Percentiles rank a stretch among this genome's conserved stretches.
phyloP scores from a whole-genome alignment of 2,329 filamentous ascomycete genomes.

The Diaporthe ilicicola region DNA sequence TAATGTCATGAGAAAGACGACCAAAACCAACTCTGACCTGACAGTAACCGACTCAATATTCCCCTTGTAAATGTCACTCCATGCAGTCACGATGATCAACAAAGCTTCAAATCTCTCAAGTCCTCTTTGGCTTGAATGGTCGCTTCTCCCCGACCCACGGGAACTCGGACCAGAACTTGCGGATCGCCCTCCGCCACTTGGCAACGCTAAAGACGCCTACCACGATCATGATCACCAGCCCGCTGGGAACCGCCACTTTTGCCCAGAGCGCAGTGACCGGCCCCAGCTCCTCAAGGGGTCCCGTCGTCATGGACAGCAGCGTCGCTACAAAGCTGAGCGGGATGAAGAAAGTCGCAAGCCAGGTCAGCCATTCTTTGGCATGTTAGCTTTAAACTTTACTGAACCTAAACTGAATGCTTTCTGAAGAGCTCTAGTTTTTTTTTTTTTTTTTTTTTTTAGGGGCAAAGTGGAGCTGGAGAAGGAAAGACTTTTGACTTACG shows the following conservation, averaged over 20 bases:
- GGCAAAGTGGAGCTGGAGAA: not conserved
- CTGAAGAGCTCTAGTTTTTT: no score
- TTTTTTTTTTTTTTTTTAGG: no score
- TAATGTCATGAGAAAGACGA: not conserved
- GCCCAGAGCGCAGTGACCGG: slow-evolving; percentile 28
- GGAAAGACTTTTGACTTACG: not conserved
- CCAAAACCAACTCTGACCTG: not conserved
- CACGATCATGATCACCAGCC: slow-evolving; percentile 21
- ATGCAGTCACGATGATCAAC: not conserved
- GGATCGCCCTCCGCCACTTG: slow-evolving; percentile 27
- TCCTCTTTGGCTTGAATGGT: slow-evolving; percentile 15
- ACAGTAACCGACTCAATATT: not conserved
- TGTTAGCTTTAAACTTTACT: not conserved
- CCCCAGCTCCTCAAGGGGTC: slow-evolving; percentile 16
- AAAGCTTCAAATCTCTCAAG: not conserved
- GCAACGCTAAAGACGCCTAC: slow-evolving; percentile 29
- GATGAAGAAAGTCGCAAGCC: slow-evolving; percentile 45
- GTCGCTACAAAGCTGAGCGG: slow-evolving; percentile 43
- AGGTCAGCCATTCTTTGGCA: slow-evolving; percentile 39
- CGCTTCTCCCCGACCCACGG: slow-evolving; percentile 7
- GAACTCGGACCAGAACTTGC: slow-evolving; percentile 4
- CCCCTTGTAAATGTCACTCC: not conserved
- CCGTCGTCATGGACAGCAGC: slow-evolving; percentile 42
- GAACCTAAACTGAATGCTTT: no score
- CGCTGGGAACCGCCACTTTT: slow-evolving; percentile 26